Evolutionary conservation across 192 early-diverging fungal species (phyloP).

Genomic region (Obelidium mucronatum): DNA sequence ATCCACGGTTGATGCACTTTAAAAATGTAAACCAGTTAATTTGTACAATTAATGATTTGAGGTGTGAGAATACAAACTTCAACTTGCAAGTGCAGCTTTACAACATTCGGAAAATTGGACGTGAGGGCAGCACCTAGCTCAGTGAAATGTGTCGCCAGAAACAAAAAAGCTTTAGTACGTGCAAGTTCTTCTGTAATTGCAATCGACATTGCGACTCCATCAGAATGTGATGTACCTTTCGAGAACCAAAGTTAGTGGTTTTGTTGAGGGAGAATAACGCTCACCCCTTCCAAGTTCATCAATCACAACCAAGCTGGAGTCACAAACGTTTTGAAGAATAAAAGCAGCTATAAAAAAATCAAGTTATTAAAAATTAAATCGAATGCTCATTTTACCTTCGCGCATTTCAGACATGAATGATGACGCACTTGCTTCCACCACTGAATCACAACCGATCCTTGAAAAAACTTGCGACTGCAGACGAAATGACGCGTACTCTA

Average conservation of each 20-base stretch:
- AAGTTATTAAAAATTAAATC: not conserved
- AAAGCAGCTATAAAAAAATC: slow-evolving; percentile 56
- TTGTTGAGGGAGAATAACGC: not conserved
- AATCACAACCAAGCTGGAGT: slow-evolving; percentile 78
- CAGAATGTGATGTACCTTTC: slow-evolving; percentile 68
- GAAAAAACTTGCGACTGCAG: slow-evolving; percentile 78
- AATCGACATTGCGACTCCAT: slow-evolving; percentile 75
- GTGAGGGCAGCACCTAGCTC: slow-evolving; percentile 12
- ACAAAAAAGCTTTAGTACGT: slow-evolving; percentile 59
- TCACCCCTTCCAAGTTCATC: slow-evolving; percentile 88
- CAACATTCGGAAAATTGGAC: slow-evolving; percentile 25
- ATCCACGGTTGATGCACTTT: slow-evolving; percentile 1
- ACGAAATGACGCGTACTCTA: slow-evolving; percentile 74
- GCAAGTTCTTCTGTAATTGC: slow-evolving; percentile 78
- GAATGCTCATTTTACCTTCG: slow-evolving; percentile 48
- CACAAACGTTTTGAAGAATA: slow-evolving; percentile 77
- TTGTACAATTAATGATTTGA: no score
- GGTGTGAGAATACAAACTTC: no score
- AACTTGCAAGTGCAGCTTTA: slow-evolving; percentile 45
- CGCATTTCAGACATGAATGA: slow-evolving; percentile 90
- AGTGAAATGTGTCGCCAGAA: slow-evolving; percentile 80
- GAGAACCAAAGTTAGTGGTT: not conserved
- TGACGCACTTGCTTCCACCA: slow-evolving; percentile 59
- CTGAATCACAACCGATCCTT: slow-evolving; percentile 66
- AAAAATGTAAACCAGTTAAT: not conserved